Evolutionary conservation across 2,329 filamentous ascomycete species (phyloP).

Genomic region (Neofusicoccum parvum): DNA sequence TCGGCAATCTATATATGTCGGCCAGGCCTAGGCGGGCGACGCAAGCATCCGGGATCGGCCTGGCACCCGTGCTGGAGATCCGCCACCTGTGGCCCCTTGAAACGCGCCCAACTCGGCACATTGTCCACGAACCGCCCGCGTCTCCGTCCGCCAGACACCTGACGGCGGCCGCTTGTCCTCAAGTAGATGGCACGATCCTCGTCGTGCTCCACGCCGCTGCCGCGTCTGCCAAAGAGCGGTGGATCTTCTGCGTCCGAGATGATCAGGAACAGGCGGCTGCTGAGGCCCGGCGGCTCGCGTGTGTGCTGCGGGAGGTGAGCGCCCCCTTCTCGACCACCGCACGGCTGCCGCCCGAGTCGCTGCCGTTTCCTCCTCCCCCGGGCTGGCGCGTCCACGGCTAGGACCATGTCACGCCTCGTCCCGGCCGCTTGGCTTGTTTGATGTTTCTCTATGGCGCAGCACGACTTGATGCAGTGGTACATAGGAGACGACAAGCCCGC

Average conservation of each 20-base stretch:
- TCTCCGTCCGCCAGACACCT: background rate
- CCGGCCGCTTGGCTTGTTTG: constrained; percentile 4
- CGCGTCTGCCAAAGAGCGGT: background rate
- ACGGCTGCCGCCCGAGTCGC: background rate
- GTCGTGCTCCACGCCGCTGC: background rate
- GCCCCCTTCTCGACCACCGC: background rate
- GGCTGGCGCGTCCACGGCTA: constrained; percentile 7
- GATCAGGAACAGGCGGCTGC: constrained; percentile 6
- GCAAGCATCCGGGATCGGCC: constrained; percentile 19
- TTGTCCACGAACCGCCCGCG: constrained; percentile 1
- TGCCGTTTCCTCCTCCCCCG: background rate
- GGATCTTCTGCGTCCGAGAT: background rate
- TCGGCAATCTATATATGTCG: background rate
- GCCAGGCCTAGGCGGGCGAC: background rate
- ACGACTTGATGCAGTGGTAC: background rate
- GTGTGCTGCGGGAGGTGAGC: too few species aligned
- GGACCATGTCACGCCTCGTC: background rate
- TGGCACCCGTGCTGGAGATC: constrained; percentile 3
- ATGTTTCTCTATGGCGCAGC: background rate
- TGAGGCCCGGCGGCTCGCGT: background rate
- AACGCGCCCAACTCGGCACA: constrained; percentile 1
- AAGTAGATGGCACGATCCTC: constrained; percentile 3
- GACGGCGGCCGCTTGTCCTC: constrained; percentile 6
- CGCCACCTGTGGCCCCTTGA: constrained; percentile 7
- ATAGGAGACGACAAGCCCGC: constrained; percentile 5